phyloP scores from a whole-genome alignment of 805 yeast genomes.

The Maudiozyma saulgeensis region DNA sequence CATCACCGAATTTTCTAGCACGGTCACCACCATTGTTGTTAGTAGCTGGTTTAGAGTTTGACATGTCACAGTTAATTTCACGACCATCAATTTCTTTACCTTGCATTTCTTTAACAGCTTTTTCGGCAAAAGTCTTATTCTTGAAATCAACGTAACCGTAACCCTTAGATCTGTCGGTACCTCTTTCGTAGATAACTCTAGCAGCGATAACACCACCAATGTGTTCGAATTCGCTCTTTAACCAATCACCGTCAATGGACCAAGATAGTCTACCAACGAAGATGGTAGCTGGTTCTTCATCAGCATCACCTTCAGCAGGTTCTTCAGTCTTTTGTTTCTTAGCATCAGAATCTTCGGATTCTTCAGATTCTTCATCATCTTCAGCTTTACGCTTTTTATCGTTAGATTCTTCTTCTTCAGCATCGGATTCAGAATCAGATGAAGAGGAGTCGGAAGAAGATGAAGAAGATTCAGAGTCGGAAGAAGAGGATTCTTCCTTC shows the following conservation, averaged over 20 bases:
- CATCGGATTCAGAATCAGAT: slow-evolving; percentile 10
- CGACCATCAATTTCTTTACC: slow-evolving; percentile 96
- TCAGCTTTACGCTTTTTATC: slow-evolving; percentile 31
- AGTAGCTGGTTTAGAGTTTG: slow-evolving; percentile 65
- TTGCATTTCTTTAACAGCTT: slow-evolving; percentile 75
- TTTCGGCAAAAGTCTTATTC: slow-evolving; percentile 65
- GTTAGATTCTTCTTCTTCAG: slow-evolving; percentile 28
- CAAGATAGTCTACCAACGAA: slow-evolving; percentile 97
- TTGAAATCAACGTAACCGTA: slow-evolving; percentile 96
- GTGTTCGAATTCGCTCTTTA: slow-evolving; percentile 74
- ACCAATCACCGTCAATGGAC: slow-evolving; percentile 94
- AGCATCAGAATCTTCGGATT: slow-evolving; percentile 30
- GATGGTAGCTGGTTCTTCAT: slow-evolving; percentile 68
- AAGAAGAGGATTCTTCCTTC: slow-evolving; percentile 28
- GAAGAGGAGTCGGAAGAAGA: slow-evolving; percentile 4
- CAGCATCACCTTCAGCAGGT: not conserved
- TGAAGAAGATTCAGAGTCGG: slow-evolving; percentile 18
- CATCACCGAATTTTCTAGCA: slow-evolving; percentile 85
- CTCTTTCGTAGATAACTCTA: slow-evolving; percentile 89
- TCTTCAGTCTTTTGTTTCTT: slow-evolving; percentile 45
- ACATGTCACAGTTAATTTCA: slow-evolving; percentile 87
- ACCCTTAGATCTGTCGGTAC: slow-evolving; percentile 89
- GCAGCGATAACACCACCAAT: slow-evolving; percentile 77
- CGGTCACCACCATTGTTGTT: slow-evolving; percentile 53
- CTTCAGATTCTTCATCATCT: slow-evolving; percentile 27